phyloP scores from a whole-genome alignment of 1,139 yeast species.

The Yamadazyma sp. region DNA sequence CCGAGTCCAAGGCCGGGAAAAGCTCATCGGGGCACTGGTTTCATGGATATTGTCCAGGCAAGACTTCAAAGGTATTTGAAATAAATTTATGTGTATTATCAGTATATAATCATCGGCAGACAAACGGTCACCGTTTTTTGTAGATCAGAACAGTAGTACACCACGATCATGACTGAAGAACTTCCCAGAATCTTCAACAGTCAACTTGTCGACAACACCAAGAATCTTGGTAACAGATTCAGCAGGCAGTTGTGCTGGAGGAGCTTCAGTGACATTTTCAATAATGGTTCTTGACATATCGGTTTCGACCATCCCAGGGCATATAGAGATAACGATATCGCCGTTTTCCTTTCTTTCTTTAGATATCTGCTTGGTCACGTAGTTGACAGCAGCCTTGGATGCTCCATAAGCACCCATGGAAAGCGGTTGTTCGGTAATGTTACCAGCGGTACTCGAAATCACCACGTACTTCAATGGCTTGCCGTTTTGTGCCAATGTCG shows the following conservation, averaged over 20 bases:
- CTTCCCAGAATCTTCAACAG: slow-evolving; percentile 1
- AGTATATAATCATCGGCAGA: too few relatives aligned
- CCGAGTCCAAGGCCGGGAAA: too few relatives aligned
- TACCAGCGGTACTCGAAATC: slow-evolving; percentile 24
- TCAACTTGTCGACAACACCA: not conserved
- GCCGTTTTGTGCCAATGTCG: slow-evolving; percentile 17
- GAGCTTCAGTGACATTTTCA: not conserved
- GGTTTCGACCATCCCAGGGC: slow-evolving; percentile 38
- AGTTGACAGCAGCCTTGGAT: slow-evolving; percentile 4
- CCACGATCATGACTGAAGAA: slow-evolving; percentile 5
- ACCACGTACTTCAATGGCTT: slow-evolving; percentile 22
- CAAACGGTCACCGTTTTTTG: too few relatives aligned
- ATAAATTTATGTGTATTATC: too few relatives aligned
- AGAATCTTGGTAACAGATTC: slow-evolving; percentile 5
- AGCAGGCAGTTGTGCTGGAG: not conserved
- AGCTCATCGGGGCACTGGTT: too few relatives aligned
- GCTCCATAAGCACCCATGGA: slow-evolving; percentile 4
- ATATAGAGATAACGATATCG: slow-evolving; percentile 47
- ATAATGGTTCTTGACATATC: slow-evolving; percentile 15
- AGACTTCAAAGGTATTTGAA: too few relatives aligned
- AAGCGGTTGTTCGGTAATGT: slow-evolving; percentile 14
- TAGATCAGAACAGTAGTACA: too few relatives aligned
- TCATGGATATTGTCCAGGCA: too few relatives aligned
- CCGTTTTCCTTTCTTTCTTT: slow-evolving; percentile 26
- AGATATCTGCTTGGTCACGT: slow-evolving; percentile 4